Percentiles rank a stretch among this genome's conserved stretches.
These are phyloP conservation scores for Vachellia collinsii DNA, from an alignment of 306 rosid genomes.

Conservation along the genomic window DNA sequence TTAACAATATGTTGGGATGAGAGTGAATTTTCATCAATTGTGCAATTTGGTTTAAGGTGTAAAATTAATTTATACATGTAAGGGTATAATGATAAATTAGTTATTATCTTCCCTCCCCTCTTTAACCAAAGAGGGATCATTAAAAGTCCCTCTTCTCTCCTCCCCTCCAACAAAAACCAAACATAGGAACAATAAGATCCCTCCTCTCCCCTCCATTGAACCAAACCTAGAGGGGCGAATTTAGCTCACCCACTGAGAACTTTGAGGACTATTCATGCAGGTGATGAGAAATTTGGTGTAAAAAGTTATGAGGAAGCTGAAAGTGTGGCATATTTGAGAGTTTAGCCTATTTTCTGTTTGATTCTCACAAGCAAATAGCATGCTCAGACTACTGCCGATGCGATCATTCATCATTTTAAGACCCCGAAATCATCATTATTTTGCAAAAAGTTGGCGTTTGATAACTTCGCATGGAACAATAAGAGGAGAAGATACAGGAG, in stretches of 20 bases:
- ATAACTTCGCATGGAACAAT: constrained; percentile 19
- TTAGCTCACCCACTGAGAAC: neutral
- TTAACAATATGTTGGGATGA: neutral
- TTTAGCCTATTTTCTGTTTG: neutral
- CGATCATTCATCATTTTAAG: constrained; percentile 38
- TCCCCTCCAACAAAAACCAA: neutral
- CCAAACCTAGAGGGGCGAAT: neutral
- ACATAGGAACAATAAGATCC: neutral
- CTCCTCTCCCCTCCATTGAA: neutral
- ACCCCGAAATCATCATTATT: constrained; percentile 20
- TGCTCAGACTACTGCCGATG: constrained; percentile 44
- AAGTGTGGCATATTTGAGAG: neutral
- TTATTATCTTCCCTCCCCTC: neutral
- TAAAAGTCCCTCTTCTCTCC: neutral
- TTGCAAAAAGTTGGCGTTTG: constrained; percentile 29
- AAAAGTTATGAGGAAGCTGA: neutral
- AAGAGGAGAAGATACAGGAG: constrained; percentile 30
- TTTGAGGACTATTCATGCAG: neutral
- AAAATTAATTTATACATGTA: neutral
- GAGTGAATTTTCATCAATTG: neutral
- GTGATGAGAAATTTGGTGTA: neutral
- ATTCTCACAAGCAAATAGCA: constrained; percentile 13
- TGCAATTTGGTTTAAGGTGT: neutral
- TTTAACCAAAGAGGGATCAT: neutral
- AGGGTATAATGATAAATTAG: neutral